These are phyloP conservation scores for Tricholoma sp. DNA, from an alignment of 768 basidiomycete species.

Conservation along the genomic window DNA sequence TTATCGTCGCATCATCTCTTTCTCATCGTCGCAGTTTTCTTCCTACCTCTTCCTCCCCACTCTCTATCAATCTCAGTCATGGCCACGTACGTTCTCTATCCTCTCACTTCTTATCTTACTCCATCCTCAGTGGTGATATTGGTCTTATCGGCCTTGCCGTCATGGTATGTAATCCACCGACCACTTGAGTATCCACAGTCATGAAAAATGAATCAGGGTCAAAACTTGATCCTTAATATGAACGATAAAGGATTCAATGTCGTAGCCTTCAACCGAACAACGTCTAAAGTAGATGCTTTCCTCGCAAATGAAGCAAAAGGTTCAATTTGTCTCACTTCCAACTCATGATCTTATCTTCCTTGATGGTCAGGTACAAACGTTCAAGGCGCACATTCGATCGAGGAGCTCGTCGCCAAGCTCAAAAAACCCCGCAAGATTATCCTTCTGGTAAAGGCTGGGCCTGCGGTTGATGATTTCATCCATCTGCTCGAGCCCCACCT, in stretches of 20 bases:
- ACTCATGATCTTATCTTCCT: slow-evolving; percentile 6
- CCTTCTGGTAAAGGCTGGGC: slow-evolving; percentile 96
- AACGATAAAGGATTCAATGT: slow-evolving; percentile 99
- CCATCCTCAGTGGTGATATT: slow-evolving; percentile 77
- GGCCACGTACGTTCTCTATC: slow-evolving; percentile 24
- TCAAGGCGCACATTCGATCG: slow-evolving; percentile 88
- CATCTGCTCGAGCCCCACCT: slow-evolving; percentile 81
- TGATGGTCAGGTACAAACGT: slow-evolving; percentile 76
- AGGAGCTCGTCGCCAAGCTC: slow-evolving; percentile 90
- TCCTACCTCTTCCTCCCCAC: slow-evolving; percentile 33
- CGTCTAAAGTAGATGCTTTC: slow-evolving; percentile 93
- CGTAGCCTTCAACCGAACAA: slow-evolving; percentile 95
- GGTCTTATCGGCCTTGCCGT: slow-evolving; percentile 98
- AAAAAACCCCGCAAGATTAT: slow-evolving; percentile 96
- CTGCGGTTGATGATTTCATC: slow-evolving; percentile 96
- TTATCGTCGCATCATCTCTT: slow-evolving; percentile 10
- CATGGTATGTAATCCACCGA: slow-evolving; percentile 60
- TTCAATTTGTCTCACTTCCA: slow-evolving; percentile 29
- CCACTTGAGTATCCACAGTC: slow-evolving; percentile 10
- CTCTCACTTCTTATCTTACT: slow-evolving; percentile 3
- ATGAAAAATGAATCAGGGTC: slow-evolving; percentile 53
- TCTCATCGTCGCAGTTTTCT: slow-evolving; percentile 28
- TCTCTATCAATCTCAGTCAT: slow-evolving; percentile 39
- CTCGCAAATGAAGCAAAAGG: slow-evolving; percentile 98
- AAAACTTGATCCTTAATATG: slow-evolving; percentile 98